Percentiles rank a stretch among this genome's conserved stretches.
phyloP scores from a whole-genome alignment of 805 yeast species.

The Candida morakotiae region DNA sequence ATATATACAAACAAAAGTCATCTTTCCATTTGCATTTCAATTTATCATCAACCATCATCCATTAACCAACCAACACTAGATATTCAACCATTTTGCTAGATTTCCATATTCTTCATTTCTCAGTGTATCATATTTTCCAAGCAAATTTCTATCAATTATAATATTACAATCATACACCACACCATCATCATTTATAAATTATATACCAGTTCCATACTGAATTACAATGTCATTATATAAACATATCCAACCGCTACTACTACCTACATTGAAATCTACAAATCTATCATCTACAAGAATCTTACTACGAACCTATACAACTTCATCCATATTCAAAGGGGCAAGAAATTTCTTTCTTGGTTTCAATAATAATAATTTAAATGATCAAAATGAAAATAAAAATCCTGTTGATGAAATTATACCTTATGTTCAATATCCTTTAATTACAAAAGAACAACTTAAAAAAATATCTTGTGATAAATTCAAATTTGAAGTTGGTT shows the following conservation, averaged over 20 bases:
- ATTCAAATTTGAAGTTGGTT: slow-evolving; percentile 41
- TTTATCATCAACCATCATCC: not conserved
- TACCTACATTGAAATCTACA: not conserved
- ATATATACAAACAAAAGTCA: too few relatives aligned
- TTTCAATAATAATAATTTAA: slow-evolving; percentile 11
- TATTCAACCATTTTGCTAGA: not conserved
- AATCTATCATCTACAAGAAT: not conserved
- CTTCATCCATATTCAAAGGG: slow-evolving; percentile 14
- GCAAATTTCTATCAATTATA: too few relatives aligned
- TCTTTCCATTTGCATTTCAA: not conserved
- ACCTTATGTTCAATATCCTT: slow-evolving; percentile 39
- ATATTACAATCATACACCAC: too few relatives aligned
- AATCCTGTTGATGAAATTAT: slow-evolving; percentile 20
- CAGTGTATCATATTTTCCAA: too few relatives aligned
- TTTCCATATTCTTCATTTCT: too few relatives aligned
- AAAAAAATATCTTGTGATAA: slow-evolving; percentile 31
- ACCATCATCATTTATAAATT: too few relatives aligned
- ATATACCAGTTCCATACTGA: too few relatives aligned
- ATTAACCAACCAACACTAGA: not conserved
- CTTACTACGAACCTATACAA: not conserved
- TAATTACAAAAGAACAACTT: slow-evolving; percentile 38
- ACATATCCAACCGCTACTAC: not conserved
- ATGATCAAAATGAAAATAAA: slow-evolving; percentile 7
- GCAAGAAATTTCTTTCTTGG: slow-evolving; percentile 20
- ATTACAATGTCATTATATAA: not conserved